Base-by-base conservation (phyloP, 441 rosid species). In the Theobroma grandiflorum region DNA sequence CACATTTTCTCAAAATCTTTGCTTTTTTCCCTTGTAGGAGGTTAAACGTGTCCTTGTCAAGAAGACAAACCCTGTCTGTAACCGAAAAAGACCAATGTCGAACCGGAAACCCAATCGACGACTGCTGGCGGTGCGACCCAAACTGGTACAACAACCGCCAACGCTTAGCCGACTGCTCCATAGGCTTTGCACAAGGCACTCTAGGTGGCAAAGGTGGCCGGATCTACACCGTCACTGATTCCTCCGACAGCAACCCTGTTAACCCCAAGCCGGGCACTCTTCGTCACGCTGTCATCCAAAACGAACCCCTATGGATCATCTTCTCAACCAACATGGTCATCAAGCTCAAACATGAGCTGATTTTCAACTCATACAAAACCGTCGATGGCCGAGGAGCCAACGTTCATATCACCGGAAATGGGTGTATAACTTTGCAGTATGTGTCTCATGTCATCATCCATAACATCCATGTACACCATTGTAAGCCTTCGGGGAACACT, bases 51-150 rank as follows among this genome's bases (percentile, higher is more conserved):
- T 95, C 99, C 12, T 42, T 94, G 37, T 80, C 95, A 81, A 84
- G 93, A 82, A 89, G 98, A 63, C 81, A 82, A 62, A 83, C 90
- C 40, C 79, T 87, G 1, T 81, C 88, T 52, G 53, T 82, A 35
- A 78, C 77, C 26, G 80, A 81, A 66, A 84, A 82, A 42, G 88
- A 20, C 81, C 92, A 69, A 77, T 95, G 99, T 83, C 87, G 79
- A 45, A 92, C 94, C 71, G 97, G 98, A 61, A 96, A 96, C 88
- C 99, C 98, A 49, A 89, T 95, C 78, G 99, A 96, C 81, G 99
- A 96, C 83, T 96, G 99, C 89, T 96, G 99, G 99, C 85, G 84
- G 31, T 95, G 99, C 84, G 89, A 88, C 80, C 86, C 89, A 2
- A 79, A 89, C 82, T 94, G 99, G 99, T 82, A 88, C 1, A 57